Base-by-base conservation (phyloP, 768 basidiomycete genomes). In the Podaxis mareebaensis region DNA sequence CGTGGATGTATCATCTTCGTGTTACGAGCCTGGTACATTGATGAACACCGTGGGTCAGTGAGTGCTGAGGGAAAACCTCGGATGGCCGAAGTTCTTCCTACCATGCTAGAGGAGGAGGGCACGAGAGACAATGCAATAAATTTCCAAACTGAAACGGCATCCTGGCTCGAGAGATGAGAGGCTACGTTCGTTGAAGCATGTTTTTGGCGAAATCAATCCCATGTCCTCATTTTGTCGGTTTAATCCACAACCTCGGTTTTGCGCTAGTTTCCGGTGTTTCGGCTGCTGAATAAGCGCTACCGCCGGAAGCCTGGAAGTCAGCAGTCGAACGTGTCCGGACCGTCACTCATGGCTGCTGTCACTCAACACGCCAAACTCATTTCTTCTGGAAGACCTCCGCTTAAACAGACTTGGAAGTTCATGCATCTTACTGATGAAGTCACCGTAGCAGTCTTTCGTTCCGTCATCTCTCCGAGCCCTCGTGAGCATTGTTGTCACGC, bases 381-480 rank as follows among this genome's bases (percentile, higher is more conserved):
- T 54, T 44, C 54, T 62, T 56, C 61, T 63, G 61, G 59, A 60
- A 60, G 49, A 4, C 59, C 49, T 53, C 55, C 54, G 61, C 61
- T 63, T 63, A 63, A 63, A 63, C 55, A 57, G 36, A 49, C 54
- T 63, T 49, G n/a, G 24, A 39, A 39, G 44, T 56, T 33, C n/a
- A n/a, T 51, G 7, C 36, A 17, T 57, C 30, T 30, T 57, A 28
- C 20, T 63, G 61, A 63, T 57, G 54, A 63, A 57, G 54, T 63
- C 55, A 63, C 46, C 49, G 7, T 42, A 56, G 20, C 36, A 46
- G 28, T 38, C 52, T 51, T 15, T 53, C 55, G 40, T 67, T 74
- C 78, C 77, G 77, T 71, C 67, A 79, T 79, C 73, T 77, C 77
- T 69, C 80, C 80, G 79, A 77, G 24, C 33, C 54, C 55, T 54